Percentiles rank a stretch among this genome's conserved stretches.
Conservation (phyloP, 768 basidiomycete genomes). For the Melanogaster broomeanus region DNA sequence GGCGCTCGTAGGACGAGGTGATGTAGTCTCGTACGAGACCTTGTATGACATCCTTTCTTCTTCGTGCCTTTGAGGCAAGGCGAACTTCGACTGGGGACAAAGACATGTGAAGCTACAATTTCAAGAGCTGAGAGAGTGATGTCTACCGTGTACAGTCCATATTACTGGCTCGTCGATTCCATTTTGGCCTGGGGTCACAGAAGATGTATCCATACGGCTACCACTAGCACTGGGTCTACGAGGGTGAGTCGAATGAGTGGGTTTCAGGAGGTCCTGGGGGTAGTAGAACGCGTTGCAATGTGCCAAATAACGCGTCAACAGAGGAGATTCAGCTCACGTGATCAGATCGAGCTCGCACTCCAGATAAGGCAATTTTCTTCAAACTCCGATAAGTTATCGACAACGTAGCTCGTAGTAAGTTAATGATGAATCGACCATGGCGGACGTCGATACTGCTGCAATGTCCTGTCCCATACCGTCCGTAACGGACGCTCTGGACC, state of each 20-base stretch:
- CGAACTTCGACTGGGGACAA: conserved; percentile 75
- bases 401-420: conserved; percentile 1
- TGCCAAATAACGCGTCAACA: conserved; percentile 56
- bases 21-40: conserved; percentile 60
- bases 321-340: conserved; percentile 35
- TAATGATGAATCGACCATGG: conserved; percentile 17
- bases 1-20: conserved; percentile 56
- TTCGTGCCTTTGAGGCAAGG: conserved; percentile 63
- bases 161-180: conserved; percentile 18
- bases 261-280: conserved; percentile 9
- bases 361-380: too few species aligned
- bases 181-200: background rate
- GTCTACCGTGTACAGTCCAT: conserved; percentile 71
- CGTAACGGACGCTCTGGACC: conserved; percentile 38
- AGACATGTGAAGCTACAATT: background rate
- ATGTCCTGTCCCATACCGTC: conserved; percentile 25
- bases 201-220: background rate
- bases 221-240: background rate
- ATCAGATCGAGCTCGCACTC: too few species aligned
- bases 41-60: conserved; percentile 76
- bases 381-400: too few species aligned
- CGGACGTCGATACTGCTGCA: conserved; percentile 11
- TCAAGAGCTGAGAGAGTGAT: background rate
- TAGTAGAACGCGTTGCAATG: conserved; percentile 14
- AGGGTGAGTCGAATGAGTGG: background rate